Evolutionary conservation across 2,329 filamentous ascomycete genomes (phyloP).

Genomic region (Ascocoryne sarcoides): DNA sequence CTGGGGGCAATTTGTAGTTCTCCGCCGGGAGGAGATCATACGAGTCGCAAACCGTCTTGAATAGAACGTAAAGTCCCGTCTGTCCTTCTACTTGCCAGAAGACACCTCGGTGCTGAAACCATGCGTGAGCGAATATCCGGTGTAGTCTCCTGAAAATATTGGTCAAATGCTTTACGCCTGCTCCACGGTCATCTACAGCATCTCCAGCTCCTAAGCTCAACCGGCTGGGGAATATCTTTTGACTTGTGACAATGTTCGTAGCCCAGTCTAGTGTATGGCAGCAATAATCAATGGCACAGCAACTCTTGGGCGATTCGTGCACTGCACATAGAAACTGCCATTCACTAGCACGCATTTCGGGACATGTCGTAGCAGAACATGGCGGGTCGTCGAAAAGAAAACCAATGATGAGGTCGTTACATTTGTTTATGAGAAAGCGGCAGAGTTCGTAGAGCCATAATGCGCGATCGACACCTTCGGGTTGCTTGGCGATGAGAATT

Average conservation of each 20-base stretch:
- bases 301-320: constrained; percentile 91
- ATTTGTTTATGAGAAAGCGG: constrained; percentile 89
- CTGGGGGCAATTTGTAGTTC: constrained; percentile 89
- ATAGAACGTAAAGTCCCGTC: constrained; percentile 90
- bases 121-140: constrained; percentile 95
- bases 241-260: constrained; percentile 84
- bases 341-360: constrained; percentile 96
- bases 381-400: constrained; percentile 87
- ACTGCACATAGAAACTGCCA: constrained; percentile 99
- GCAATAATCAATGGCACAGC: constrained; percentile 98
- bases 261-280: constrained; percentile 98
- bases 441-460: constrained; percentile 98
- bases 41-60: constrained; percentile 92
- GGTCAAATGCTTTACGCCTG: constrained; percentile 73
- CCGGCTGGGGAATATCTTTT: constrained; percentile 89
- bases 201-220: constrained; percentile 30
- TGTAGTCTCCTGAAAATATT: constrained; percentile 94
- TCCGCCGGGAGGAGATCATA: constrained; percentile 85
- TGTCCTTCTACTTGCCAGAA: constrained; percentile 91
- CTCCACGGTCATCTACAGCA: constrained; percentile 48
- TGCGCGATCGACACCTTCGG: constrained; percentile 71
- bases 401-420: constrained; percentile 83
- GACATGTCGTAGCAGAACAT: constrained; percentile 82
- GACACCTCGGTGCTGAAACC: constrained; percentile 92
- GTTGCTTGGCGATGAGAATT: constrained; percentile 66